phyloP scores from a whole-genome alignment of 352 stramenopile genomes.

The Phytophthora melonis region DNA sequence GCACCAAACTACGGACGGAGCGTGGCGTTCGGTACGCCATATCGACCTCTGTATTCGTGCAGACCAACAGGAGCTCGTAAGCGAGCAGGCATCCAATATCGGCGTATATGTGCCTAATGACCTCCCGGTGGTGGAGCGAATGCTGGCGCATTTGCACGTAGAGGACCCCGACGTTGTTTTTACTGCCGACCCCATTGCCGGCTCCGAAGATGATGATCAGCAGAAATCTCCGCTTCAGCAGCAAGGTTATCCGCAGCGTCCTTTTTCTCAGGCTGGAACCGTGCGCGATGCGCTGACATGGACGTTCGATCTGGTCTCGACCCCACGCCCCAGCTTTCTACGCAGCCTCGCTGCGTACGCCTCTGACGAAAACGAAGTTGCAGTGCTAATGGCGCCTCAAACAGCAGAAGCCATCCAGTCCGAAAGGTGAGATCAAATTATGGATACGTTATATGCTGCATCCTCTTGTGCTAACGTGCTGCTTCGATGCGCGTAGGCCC shows the following conservation, averaged over 20 bases:
- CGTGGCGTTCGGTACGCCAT: constrained; percentile 71
- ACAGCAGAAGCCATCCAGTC: constrained; percentile 55
- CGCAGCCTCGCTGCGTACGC: constrained; percentile 68
- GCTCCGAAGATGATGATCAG: neutral
- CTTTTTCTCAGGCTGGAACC: constrained; percentile 66
- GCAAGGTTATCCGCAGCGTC: constrained; percentile 35
- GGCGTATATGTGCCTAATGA: constrained; percentile 83
- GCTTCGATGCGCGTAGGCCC: constrained; percentile 20
- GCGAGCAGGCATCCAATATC: constrained; percentile 77
- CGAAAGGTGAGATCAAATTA: constrained; percentile 41
- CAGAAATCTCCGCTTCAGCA: constrained; percentile 27
- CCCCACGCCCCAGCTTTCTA: constrained; percentile 68
- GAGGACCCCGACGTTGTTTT: constrained; percentile 60
- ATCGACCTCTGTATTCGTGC: constrained; percentile 66
- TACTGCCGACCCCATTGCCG: constrained; percentile 36
- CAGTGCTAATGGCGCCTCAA: constrained; percentile 53
- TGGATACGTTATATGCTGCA: neutral
- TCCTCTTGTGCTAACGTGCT: neutral
- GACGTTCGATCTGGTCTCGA: constrained; percentile 79
- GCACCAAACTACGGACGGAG: constrained; percentile 64
- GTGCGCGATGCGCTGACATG: constrained; percentile 79
- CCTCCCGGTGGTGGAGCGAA: constrained; percentile 51
- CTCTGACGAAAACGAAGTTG: constrained; percentile 60
- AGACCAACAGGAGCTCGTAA: constrained; percentile 58
- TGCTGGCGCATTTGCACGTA: constrained; percentile 62